Conservation (phyloP, 352 stramenopile species). For the Aphanomyces euteiches region DNA sequence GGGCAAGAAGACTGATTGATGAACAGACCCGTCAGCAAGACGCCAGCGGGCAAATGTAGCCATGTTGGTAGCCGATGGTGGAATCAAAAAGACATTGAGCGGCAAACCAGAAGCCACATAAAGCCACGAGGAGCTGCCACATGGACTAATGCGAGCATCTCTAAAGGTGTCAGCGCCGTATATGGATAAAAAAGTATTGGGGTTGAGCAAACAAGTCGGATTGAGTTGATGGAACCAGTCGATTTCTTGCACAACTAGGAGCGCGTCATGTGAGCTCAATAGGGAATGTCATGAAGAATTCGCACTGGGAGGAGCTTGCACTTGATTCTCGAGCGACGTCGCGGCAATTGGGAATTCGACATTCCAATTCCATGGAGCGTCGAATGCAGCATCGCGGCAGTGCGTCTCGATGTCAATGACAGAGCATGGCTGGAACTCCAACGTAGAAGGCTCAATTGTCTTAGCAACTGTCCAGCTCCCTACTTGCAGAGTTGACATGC, state of each 20-base stretch:
- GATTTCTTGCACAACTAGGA: conserved; percentile 26
- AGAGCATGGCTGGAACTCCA: background rate
- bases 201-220: conserved; percentile 33
- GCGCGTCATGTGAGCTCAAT: background rate
- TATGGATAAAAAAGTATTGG: conserved; percentile 55
- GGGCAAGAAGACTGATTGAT: conserved; percentile 49
- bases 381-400: conserved; percentile 10
- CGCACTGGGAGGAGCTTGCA: conserved; percentile 21
- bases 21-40: conserved; percentile 31
- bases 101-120: conserved; percentile 50
- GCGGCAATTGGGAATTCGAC: conserved; percentile 27
- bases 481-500: background rate
- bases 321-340: conserved; percentile 12
- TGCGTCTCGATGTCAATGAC: background rate
- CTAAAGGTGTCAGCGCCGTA: conserved; percentile 55
- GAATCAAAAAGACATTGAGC: conserved; percentile 63
- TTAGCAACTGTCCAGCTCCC: background rate
- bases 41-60: conserved; percentile 59
- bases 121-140: conserved; percentile 57
- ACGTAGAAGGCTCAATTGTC: conserved; percentile 11
- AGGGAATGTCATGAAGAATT: background rate
- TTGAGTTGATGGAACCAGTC: conserved; percentile 33
- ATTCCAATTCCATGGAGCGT: background rate
- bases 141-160: conserved; percentile 55
- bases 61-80: conserved; percentile 48